Conservation (phyloP, 352 stramenopile species). For the Globisporangium solare region DNA sequence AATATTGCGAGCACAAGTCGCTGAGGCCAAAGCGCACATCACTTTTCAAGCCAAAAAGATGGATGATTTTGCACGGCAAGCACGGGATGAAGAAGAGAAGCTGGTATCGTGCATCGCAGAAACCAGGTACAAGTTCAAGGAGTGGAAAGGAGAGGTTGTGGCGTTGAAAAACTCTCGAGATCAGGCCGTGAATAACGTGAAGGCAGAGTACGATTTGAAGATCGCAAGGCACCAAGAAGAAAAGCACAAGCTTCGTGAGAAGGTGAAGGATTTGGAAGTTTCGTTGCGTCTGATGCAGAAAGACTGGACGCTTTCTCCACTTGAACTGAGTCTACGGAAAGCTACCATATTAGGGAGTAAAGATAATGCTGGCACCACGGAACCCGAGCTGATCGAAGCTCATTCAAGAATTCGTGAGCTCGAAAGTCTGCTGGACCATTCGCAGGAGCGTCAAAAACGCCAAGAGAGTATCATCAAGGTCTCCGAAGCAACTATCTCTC, state of each 20-base stretch:
- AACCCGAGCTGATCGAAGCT: constrained; percentile 52
- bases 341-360: constrained; percentile 49
- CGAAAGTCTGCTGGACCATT: constrained; percentile 47
- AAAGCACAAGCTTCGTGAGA: constrained; percentile 69
- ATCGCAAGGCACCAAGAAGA: constrained; percentile 63
- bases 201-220: constrained; percentile 64
- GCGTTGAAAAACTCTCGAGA: constrained; percentile 34
- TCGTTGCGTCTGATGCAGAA: constrained; percentile 62
- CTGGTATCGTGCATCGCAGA: constrained; percentile 49
- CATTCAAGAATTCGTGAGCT: constrained; percentile 52
- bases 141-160: constrained; percentile 53
- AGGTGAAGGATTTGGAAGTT: constrained; percentile 70
- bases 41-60: constrained; percentile 38
- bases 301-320: constrained; percentile 47
- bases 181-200: constrained; percentile 42
- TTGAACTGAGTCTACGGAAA: constrained; percentile 63
- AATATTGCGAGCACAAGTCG: constrained; percentile 25
- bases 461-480: constrained; percentile 66
- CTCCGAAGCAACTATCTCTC: constrained; percentile 54
- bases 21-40: constrained; percentile 39
- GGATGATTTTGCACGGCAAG: constrained; percentile 40
- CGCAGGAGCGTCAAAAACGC: constrained; percentile 48
- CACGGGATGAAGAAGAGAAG: constrained; percentile 53
- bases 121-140: constrained; percentile 48
- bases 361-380: constrained; percentile 31